phyloP scores from a whole-genome alignment of 108 stramenopile genomes.

The Pseudonitzschia multiseries region DNA sequence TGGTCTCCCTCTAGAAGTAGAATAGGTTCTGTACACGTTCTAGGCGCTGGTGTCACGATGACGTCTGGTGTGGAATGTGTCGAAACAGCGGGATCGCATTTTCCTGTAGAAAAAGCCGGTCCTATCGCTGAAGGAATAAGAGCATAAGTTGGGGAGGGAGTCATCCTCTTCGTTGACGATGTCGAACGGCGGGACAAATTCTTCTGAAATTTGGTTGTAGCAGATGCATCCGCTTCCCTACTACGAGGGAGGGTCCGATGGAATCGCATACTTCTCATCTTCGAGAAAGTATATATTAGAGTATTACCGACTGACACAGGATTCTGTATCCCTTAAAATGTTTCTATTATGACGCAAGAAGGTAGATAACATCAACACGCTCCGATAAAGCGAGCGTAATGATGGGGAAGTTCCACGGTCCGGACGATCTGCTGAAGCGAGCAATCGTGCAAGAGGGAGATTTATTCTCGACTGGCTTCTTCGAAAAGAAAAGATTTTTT shows the following conservation, averaged over 20 bases:
- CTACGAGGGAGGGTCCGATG: not conserved
- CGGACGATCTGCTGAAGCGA: too few relatives aligned
- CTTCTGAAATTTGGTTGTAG: not conserved
- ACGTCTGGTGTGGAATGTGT: not conserved
- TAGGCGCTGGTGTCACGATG: slow-evolving; percentile 1
- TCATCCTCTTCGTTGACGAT: not conserved
- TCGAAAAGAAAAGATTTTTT: too few relatives aligned
- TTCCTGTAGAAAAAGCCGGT: not conserved
- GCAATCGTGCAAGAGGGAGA: too few relatives aligned
- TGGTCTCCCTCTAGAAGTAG: slow-evolving; percentile 59
- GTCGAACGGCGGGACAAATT: not conserved
- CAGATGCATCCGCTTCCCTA: not conserved
- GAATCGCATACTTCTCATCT: slow-evolving; percentile 9
- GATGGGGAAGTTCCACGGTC: too few relatives aligned
- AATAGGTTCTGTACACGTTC: not conserved
- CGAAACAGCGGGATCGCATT: too few relatives aligned
- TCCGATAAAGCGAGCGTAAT: too few relatives aligned
- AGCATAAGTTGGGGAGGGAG: not conserved
- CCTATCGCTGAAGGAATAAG: not conserved
- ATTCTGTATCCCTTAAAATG: too few relatives aligned
- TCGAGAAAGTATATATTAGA: not conserved
- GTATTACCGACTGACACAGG: too few relatives aligned
- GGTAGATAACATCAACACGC: too few relatives aligned
- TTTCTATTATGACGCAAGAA: too few relatives aligned
- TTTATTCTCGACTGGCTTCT: too few relatives aligned